A percentile compares a stretch with the other conserved stretches of the same genome.
Evolutionary conservation across 75 land plant species (phyloP).

Genomic region (Sequoiadendron giganteum): DNA sequence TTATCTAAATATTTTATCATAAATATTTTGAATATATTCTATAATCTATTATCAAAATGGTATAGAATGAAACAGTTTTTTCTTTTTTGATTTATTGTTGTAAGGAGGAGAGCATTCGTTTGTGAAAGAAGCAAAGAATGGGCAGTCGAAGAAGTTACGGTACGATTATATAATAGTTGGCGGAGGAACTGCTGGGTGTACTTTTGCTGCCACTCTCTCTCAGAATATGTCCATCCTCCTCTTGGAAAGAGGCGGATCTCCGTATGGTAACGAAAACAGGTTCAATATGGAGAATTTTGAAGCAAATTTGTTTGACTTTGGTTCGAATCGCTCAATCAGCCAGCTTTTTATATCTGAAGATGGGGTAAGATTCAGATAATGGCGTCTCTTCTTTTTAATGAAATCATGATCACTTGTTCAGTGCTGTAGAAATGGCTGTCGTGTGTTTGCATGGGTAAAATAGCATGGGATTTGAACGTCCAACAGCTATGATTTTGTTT

Average conservation of each 20-base stretch:
- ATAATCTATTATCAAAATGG: no score
- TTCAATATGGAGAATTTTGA: slow-evolving; percentile 49
- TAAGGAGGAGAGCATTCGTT: background rate
- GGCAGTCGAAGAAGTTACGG: background rate
- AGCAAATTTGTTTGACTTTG: slow-evolving; percentile 32
- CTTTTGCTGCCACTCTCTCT: slow-evolving; percentile 83
- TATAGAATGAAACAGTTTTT: no score
- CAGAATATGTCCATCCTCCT: slow-evolving; percentile 47
- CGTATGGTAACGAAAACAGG: slow-evolving; percentile 57
- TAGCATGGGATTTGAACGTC: no score
- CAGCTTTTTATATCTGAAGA: slow-evolving; percentile 71
- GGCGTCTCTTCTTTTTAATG: no score
- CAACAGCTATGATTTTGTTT: no score
- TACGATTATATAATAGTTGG: slow-evolving; percentile 31
- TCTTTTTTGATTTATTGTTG: no score
- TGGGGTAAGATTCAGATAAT: slow-evolving; percentile 32
- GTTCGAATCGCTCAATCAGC: slow-evolving; percentile 41
- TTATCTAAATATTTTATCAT: no score
- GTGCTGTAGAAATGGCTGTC: no score
- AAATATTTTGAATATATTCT: no score
- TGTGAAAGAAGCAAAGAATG: slow-evolving; percentile 10
- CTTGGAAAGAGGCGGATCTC: slow-evolving; percentile 79
- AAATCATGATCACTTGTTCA: no score
- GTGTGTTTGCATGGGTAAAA: no score
- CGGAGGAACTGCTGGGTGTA: slow-evolving; percentile 86